Conservation (phyloP, 2,329 filamentous ascomycete genomes). For the Ophiocordyceps unilateralis region DNA sequence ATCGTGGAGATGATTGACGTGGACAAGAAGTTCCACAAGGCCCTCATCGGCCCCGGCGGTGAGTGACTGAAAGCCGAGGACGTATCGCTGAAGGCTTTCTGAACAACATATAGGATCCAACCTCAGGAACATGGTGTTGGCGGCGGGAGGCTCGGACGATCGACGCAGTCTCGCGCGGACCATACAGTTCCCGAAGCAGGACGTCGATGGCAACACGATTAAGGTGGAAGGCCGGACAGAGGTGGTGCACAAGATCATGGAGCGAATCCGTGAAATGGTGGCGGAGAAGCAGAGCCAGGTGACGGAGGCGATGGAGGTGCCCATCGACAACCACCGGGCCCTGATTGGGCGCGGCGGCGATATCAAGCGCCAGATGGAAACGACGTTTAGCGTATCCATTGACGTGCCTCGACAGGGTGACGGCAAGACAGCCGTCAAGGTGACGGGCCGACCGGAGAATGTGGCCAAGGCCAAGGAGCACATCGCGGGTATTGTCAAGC, state of each 20-base stretch:
- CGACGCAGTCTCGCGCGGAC: conserved; percentile 69
- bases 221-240: conserved; percentile 72
- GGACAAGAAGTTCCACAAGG: conserved; percentile 86
- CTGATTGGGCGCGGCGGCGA: conserved; percentile 89
- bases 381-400: conserved; percentile 69
- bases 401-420: conserved; percentile 86
- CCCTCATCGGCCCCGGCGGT: conserved; percentile 80
- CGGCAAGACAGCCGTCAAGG: conserved; percentile 68
- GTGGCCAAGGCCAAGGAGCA: conserved; percentile 79
- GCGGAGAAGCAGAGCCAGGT: conserved; percentile 71
- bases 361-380: conserved; percentile 67
- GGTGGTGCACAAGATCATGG: conserved; percentile 77
- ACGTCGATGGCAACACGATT: conserved; percentile 66
- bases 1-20: conserved; percentile 69
- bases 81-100: not conserved
- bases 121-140: conserved; percentile 69
- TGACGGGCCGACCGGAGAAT: conserved; percentile 60
- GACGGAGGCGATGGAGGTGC: conserved; percentile 62
- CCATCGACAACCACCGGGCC: conserved; percentile 74
- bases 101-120: conserved; percentile 45
- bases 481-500: conserved; percentile 62
- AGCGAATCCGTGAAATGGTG: conserved; percentile 66
- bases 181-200: conserved; percentile 86
- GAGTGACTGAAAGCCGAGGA: conserved; percentile 20
- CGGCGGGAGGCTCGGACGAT: conserved; percentile 81